Base-by-base conservation (phyloP, 345 rosid species). In the Eucalyptus sp. region DNA sequence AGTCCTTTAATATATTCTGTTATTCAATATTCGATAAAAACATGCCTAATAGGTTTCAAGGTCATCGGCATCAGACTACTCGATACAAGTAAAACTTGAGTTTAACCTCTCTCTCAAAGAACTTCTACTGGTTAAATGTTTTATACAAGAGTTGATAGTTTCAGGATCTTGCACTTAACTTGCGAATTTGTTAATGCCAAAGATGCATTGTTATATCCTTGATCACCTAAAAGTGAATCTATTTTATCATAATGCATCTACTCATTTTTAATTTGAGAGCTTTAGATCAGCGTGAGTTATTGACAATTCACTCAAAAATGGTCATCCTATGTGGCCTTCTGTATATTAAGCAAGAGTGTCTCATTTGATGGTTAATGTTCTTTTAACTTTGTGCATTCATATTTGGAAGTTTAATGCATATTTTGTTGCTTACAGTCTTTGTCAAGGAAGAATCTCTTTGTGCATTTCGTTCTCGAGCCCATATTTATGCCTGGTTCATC, bases 391-490 rank as follows among this genome's bases (percentile, higher is more conserved):
- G 14, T 58, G 41, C n/a, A 17, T 56, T 24, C 48, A 20, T 76
- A 37, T 37, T 37, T 85, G 33, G 46, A 68, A 79, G 89, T n/a
- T 87, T 86, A 76, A 56, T 88, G 27, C 20, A 37, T 33, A 51
- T 88, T 85, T 52, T 86, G 22, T 87, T 87, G 62, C 25, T 58
- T 93, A 94, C 94, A 96, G 98, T 93, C 95, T 62, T 90, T 96
- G 86, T 89, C 89, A 33, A 91, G 91, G 88, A 93, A 93, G 91
- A 94, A 95, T 87, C 90, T 93, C 86, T 96, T 96, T 90, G 98
- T 96, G 93, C 97, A 96, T 92, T 95, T 96, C 90, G 94, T 96
- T 88, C 90, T 96, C 87, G 96, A 95, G 90, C 99, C 98, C 46
- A 93, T 96, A 90, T 88, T 94, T 9, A 90, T 95, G 49, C 95